Evolutionary conservation across 164 flowering plant genomes (phyloP), one percentile per base, ranked within the genome.

Genomic region (Saururus chinensis): DNA sequence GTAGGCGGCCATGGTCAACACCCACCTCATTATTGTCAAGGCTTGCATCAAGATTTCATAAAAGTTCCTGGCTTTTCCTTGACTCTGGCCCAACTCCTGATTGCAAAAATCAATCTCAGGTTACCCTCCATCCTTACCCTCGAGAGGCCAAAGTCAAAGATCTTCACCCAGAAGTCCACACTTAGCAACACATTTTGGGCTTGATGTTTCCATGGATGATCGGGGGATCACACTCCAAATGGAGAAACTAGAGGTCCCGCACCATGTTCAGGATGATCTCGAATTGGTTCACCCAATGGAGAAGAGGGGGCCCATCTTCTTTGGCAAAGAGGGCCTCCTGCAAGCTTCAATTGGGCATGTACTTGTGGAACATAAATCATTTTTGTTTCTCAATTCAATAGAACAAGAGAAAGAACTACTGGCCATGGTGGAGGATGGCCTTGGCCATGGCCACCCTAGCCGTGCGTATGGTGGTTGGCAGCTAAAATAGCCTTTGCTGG

Each of bases 111-210:
- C 92, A 14, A 82, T 69, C 48, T 86, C 97, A 70, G 77, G 72
- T 37, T 87, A 20, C 81, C 92, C 55, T 88, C 96, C 19, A 74
- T 68, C 73, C 89, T 91, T 30, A 84, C 61, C 71, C 96, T 87
- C 5, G 99, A 87, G 71, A 91, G 66, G 62, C 99, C 99, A 40
- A 95, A 95, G 82, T 95, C 99, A 0, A 96, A 92, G 66, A 91
- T 60, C 73, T 84, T 91, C 0, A 92, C 99, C 45, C 80, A 71
- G 41, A 65, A 79, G 59, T 89, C 88, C 24, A 75, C 73, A 61
- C 89, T 90, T 20, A 95, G 81, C 61, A 95, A 59, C 53, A 95
- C 92, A 80, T 95, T 95, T 98, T 89, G 1, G 99, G 98, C 81
- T 95, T 95, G 12, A 95, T 71, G 68, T 95, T 98, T 3, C 99